phyloP scores from a whole-genome alignment of 2,329 filamentous ascomycete genomes.

The Cordyceps javanica region DNA sequence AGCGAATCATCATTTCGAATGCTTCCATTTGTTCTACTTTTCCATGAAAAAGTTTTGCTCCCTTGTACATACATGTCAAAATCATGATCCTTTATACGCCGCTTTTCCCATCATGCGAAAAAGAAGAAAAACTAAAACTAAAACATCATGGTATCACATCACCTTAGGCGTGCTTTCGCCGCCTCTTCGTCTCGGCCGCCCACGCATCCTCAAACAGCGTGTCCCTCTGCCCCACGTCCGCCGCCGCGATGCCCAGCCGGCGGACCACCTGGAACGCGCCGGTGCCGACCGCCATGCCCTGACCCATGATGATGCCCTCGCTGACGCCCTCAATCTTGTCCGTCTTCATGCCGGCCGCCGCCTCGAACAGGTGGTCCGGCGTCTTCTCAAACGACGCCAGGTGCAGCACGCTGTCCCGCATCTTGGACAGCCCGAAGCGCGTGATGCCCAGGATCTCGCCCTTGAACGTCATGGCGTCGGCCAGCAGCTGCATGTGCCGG shows the following conservation, averaged over 20 bases:
- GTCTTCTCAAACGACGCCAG: conserved; percentile 97
- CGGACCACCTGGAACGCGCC: conserved; percentile 88
- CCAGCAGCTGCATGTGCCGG: conserved; percentile 93
- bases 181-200: conserved; percentile 28
- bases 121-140: background rate
- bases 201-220: conserved; percentile 69
- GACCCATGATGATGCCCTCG: conserved; percentile 98
- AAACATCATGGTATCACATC: conserved; percentile 1
- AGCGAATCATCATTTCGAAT: no score
- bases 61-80: background rate
- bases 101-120: background rate
- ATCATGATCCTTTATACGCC: background rate
- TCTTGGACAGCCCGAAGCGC: conserved; percentile 91
- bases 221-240: conserved; percentile 51
- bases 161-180: conserved; percentile 1
- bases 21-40: no score
- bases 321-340: conserved; percentile 90
- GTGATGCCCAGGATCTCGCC: conserved; percentile 96
- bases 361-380: conserved; percentile 93
- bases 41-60: no score
- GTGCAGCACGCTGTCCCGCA: conserved; percentile 89
- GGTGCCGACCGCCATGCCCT: conserved; percentile 86
- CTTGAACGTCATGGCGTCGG: conserved; percentile 99
- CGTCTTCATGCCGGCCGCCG: conserved; percentile 83
- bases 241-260: conserved; percentile 59